Conservation (phyloP, 2,329 filamentous ascomycete genomes). For the Fusarium incarnatum region DNA sequence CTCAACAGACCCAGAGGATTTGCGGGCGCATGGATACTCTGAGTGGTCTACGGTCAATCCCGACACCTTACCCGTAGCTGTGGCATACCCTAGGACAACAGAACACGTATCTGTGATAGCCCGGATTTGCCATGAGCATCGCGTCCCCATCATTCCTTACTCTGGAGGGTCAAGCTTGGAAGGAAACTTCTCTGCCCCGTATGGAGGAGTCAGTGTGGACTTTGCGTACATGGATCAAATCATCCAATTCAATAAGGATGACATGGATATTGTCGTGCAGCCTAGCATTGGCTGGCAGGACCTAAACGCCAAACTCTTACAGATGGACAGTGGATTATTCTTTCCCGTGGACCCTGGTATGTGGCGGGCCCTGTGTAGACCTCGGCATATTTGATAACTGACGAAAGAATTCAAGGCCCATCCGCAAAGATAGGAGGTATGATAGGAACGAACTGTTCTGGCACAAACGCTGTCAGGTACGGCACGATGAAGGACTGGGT, state of each 20-base stretch:
- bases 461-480: constrained; percentile 83
- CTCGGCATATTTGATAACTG: neutral
- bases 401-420: constrained; percentile 56
- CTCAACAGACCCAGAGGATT: constrained; percentile 71
- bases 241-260: constrained; percentile 81
- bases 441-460: constrained; percentile 82
- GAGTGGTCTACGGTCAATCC: constrained; percentile 74
- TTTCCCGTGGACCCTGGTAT: constrained; percentile 88
- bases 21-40: constrained; percentile 73
- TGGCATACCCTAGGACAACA: constrained; percentile 72
- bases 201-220: constrained; percentile 89
- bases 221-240: constrained; percentile 90
- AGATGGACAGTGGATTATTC: constrained; percentile 81
- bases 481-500: constrained; percentile 93
- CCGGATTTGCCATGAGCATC: constrained; percentile 80
- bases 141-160: constrained; percentile 86
- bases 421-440: constrained; percentile 84
- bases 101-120: constrained; percentile 70
- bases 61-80: constrained; percentile 70
- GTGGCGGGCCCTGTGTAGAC: constrained; percentile 27
- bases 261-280: constrained; percentile 94
- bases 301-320: constrained; percentile 77
- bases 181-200: constrained; percentile 88
- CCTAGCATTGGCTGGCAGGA: constrained; percentile 94
- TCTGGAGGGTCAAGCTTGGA: constrained; percentile 89